Evolutionary conservation across 192 early-diverging fungal genomes (phyloP), one percentile per base, ranked within the genome.

Genomic region (Linnemannia elongata): DNA sequence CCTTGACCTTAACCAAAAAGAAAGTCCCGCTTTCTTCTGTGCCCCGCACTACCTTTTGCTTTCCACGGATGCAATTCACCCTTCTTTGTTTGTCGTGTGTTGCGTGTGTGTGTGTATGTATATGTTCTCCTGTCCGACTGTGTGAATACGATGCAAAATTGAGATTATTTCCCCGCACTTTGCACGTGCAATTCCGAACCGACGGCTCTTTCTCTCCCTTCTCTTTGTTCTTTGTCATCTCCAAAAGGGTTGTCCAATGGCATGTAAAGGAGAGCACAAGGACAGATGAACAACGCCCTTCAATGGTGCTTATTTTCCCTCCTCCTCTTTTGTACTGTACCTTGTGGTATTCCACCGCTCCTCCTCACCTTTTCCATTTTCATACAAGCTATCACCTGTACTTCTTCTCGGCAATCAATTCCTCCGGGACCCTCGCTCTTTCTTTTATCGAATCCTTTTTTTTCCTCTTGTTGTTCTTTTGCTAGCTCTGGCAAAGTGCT

Each of bases 101-200:
- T 33, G n/a, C 27, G n/a, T 66, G n/a, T 22, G 55, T n/a, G n/a
- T 55, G 20, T 66, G n/a, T 22, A n/a, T n/a, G n/a, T 55, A 5
- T 55, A 2, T 10, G 44, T 60, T 60, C 24, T 60, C 22, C 54
- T 30, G 55, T 27, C n/a, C n/a, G 4, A 17, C 17, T 66, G 30
- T 33, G 60, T 33, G 60, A 66, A 66, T 33, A 66, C 60, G 7
- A 15, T 49, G 47, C 52, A 20, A 4, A 55, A 49, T 24, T 55
- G 52, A 55, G 52, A 24, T 22, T 9, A 8, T 33, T 66, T 66
- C 60, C 60, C 60, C 60, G 27, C 27, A 66, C 60, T 66, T 66
- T 66, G 60, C 60, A 66, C 60, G 60, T 66, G 60, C 60, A 66
- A 66, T 66, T 66, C 60, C 60, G 60, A 66, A 12, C 60, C 60